phyloP scores from a whole-genome alignment of 176 grass and related monocot species.

The Musa itinerans region DNA sequence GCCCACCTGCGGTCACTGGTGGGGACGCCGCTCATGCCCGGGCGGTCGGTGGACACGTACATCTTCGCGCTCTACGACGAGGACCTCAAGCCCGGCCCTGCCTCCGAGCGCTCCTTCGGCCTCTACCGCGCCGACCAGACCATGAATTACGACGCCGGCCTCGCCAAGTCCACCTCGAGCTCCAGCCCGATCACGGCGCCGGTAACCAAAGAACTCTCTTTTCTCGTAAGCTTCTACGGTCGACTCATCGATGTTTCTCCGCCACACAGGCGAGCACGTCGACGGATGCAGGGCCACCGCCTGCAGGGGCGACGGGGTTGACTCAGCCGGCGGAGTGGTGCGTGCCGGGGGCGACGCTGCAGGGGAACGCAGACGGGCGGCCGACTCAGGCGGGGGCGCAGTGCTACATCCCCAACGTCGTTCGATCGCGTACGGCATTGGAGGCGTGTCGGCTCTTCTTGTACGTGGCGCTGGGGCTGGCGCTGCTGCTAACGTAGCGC shows the following conservation, averaged over 20 bases:
- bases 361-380: slow-evolving; percentile 28
- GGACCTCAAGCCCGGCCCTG: slow-evolving; percentile 81
- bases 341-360: slow-evolving; percentile 24
- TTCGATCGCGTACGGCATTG: background rate
- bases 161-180: slow-evolving; percentile 27
- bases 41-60: slow-evolving; percentile 83
- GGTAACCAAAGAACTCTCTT: background rate
- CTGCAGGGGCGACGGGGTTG: slow-evolving; percentile 1
- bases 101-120: slow-evolving; percentile 81
- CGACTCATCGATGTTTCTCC: background rate
- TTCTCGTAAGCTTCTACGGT: no score
- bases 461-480: slow-evolving; percentile 2
- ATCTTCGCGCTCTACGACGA: slow-evolving; percentile 98
- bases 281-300: slow-evolving; percentile 10
- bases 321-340: slow-evolving; percentile 26
- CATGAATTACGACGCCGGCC: slow-evolving; percentile 66
- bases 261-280: slow-evolving; percentile 8
- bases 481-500: background rate
- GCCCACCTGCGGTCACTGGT: slow-evolving; percentile 53
- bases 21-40: slow-evolving; percentile 69
- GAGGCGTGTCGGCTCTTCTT: background rate
- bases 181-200: slow-evolving; percentile 18
- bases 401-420: slow-evolving; percentile 34
- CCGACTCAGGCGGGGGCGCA: slow-evolving; percentile 19
- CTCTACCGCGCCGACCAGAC: slow-evolving; percentile 64